phyloP scores from a whole-genome alignment of 2,329 filamentous ascomycete genomes.

The Exophiala dermatitidis region DNA sequence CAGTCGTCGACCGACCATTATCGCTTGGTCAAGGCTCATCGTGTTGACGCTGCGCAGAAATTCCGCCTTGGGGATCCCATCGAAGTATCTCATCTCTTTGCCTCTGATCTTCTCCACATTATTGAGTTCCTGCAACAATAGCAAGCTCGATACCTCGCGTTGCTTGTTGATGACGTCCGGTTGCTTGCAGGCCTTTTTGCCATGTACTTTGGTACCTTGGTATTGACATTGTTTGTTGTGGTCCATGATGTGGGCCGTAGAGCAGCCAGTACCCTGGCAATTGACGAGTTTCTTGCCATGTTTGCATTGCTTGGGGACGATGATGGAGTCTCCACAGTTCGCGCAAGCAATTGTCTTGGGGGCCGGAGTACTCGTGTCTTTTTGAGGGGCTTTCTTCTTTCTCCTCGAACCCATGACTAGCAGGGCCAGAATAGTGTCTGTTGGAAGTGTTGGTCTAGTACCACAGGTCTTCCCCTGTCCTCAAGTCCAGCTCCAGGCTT shows the following conservation, averaged over 20 bases:
- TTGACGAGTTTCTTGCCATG: conserved; percentile 19
- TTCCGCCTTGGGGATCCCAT: conserved; percentile 4
- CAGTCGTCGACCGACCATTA: not conserved
- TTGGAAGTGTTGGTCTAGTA: no score
- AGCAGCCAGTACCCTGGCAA: conserved; percentile 12
- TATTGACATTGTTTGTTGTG: conserved; percentile 4
- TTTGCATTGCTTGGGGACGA: conserved; percentile 10
- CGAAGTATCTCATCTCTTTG: conserved; percentile 8
- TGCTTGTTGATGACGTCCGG: not conserved
- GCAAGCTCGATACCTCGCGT: not conserved
- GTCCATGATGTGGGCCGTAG: conserved; percentile 8
- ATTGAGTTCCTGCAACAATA: not conserved
- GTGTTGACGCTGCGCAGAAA: not conserved
- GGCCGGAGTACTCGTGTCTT: not conserved
- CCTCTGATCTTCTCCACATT: conserved; percentile 6
- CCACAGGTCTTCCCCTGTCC: no score
- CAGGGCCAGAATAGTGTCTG: no score
- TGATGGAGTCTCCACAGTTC: conserved; percentile 6
- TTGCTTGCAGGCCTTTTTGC: not conserved
- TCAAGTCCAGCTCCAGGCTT: no score
- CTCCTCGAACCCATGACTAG: not conserved
- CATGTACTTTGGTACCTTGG: not conserved
- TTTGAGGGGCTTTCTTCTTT: conserved; percentile 1
- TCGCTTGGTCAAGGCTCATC: not conserved
- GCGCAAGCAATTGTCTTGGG: conserved; percentile 7